phyloP scores from a whole-genome alignment of 495 filamentous ascomycete species.

The Sporormia fimetaria region DNA sequence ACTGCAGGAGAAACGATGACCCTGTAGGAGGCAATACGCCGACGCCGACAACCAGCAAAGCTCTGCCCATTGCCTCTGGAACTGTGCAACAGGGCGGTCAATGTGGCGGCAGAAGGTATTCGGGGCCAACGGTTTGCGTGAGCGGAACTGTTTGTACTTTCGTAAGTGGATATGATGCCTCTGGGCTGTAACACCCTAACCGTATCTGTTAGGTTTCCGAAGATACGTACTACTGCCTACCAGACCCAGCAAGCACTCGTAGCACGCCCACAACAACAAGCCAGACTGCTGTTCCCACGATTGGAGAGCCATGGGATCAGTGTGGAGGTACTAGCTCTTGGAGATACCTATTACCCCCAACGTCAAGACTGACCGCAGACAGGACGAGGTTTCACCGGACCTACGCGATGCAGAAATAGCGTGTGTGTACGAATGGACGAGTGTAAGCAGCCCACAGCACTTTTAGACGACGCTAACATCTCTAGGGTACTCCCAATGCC shows the following conservation, averaged over 20 bases:
- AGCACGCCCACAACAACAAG: slow-evolving; percentile 7
- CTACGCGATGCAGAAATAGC: no score
- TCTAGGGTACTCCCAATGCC: no score
- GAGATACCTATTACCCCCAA: no score
- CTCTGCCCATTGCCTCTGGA: slow-evolving; percentile 11
- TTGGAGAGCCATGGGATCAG: slow-evolving; percentile 14
- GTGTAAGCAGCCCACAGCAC: no score
- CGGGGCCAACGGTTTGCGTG: slow-evolving; percentile 12
- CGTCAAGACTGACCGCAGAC: no score
- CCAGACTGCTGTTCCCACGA: slow-evolving; percentile 6
- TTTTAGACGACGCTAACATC: no score
- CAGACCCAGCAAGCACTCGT: slow-evolving; percentile 12
- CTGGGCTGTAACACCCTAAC: no score
- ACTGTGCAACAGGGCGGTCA: slow-evolving; percentile 10
- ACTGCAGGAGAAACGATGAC: slow-evolving; percentile 15
- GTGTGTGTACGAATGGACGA: no score
- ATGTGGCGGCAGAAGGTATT: slow-evolving; percentile 9
- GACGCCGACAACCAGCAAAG: slow-evolving; percentile 6
- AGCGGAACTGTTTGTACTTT: slow-evolving; percentile 11
- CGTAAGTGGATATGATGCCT: no score
- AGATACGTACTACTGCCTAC: slow-evolving; percentile 15
- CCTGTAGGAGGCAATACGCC: slow-evolving; percentile 11
- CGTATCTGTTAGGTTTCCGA: no score
- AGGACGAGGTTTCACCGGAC: no score
- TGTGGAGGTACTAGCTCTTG: slow-evolving; percentile 12